phyloP scores from a whole-genome alignment of 805 yeast species.

The Candida sphagnicola region DNA sequence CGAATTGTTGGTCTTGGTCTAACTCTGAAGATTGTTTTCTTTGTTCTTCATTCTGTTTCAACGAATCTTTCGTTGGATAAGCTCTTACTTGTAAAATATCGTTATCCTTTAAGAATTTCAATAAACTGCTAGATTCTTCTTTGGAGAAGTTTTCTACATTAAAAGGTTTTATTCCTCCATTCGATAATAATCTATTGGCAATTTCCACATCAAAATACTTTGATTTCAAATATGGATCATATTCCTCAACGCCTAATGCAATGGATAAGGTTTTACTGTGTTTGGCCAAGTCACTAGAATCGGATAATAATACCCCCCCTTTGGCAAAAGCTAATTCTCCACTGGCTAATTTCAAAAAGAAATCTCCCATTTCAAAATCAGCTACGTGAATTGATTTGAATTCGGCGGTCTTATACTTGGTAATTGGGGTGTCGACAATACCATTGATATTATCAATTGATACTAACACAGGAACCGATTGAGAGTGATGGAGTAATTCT shows the following conservation, averaged over 20 bases:
- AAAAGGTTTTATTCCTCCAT: conserved; percentile 29
- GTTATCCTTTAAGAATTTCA: conserved; percentile 26
- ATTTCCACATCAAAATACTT: conserved; percentile 51
- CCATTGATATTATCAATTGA: conserved; percentile 75
- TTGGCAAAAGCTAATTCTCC: conserved; percentile 50
- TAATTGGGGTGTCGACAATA: conserved; percentile 47
- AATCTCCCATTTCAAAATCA: conserved; percentile 60
- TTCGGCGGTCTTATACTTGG: conserved; percentile 57
- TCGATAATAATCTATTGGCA: conserved; percentile 42
- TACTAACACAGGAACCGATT: conserved; percentile 53
- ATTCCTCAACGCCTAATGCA: conserved; percentile 49
- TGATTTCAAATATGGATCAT: conserved; percentile 53
- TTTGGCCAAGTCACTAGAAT: conserved; percentile 50
- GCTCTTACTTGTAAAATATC: conserved; percentile 33
- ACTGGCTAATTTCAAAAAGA: conserved; percentile 48
- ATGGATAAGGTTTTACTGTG: conserved; percentile 52
- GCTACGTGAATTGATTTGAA: conserved; percentile 55
- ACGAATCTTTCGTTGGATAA: conserved; percentile 23
- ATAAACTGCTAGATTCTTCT: conserved; percentile 25
- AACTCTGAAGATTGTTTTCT: conserved; percentile 7
- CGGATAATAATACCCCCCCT: conserved; percentile 67
- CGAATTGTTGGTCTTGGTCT: conserved; percentile 25
- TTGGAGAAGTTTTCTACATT: conserved; percentile 25
- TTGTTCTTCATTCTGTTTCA: conserved; percentile 7
- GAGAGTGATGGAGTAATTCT: conserved; percentile 50